Percentiles rank a stretch among this genome's conserved stretches.
Evolutionary conservation across 169 alveolate species (phyloP).

Genomic region (Plasmodium vivax): DNA sequence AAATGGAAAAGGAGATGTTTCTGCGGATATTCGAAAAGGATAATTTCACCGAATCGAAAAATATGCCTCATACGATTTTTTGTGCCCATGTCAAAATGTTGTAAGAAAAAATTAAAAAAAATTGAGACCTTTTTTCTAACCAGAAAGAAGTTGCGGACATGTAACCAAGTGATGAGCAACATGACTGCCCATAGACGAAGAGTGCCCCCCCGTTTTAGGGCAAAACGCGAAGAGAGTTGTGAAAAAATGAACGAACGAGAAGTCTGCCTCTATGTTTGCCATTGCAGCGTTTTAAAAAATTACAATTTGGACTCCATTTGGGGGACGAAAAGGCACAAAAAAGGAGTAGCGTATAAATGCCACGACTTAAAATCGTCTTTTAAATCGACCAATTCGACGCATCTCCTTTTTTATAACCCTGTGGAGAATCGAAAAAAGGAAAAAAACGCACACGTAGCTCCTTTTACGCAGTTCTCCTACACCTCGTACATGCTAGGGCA

Average conservation of each 20-base stretch:
- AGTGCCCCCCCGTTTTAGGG: neutral
- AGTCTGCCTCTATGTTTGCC: neutral
- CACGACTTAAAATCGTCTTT: neutral
- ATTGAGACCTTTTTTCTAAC: neutral
- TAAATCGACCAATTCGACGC: neutral
- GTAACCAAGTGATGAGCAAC: neutral
- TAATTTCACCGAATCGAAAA: neutral
- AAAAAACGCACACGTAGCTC: neutral
- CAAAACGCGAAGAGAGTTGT: neutral
- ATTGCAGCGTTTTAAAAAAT: neutral
- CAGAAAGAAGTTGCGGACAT: neutral
- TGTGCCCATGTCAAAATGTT: neutral
- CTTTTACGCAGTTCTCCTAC: neutral
- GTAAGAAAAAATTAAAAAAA: conserved; percentile 8
- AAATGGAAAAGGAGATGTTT: neutral
- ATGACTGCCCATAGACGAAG: neutral
- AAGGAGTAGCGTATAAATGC: neutral
- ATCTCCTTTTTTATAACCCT: neutral
- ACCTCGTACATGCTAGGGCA: neutral
- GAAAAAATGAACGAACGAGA: neutral
- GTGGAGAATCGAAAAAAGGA: neutral
- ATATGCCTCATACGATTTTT: neutral
- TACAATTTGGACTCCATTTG: neutral
- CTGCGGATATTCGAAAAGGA: neutral
- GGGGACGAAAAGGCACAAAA: neutral